Evolutionary conservation across 441 rosid species (phyloP), one percentile per base, ranked within the genome.

Genomic region (Viola pubescens): DNA sequence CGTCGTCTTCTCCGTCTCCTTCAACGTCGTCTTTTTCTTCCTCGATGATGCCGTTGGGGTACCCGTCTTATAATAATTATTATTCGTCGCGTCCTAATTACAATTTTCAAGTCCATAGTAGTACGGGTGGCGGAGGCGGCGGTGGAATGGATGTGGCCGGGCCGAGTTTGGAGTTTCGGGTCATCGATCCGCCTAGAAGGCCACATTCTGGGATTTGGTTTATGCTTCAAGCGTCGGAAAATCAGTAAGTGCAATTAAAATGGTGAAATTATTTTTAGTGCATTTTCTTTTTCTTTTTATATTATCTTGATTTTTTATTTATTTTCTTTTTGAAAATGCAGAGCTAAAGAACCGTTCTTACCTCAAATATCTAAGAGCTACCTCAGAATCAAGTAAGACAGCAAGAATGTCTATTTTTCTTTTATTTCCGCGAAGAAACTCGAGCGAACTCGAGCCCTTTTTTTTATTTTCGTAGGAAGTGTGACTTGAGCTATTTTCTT

Each of bases 131-230:
- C 2, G 34, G 34, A 0, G 34, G 34, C 2, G 34, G 34, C 34
- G 34, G 26, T 1, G 77, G 80, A 67, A 61, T 72, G 37, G 88
- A 85, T 64, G 72, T 68, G 41, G 81, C 84, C 26, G 97, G 94
- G 58, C 83, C 94, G 13, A 86, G 88, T 76, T 75, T 82, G 2
- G 88, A 84, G 63, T 73, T 88, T 60, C 58, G 88, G 73, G 75
- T 86, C 65, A 71, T 88, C 63, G 91, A 86, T 79, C 87, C 97
- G 70, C 91, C 97, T 0, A 74, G 81, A 51, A 75, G 99, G 66
- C 85, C 87, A 48, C 82, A 81, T 81, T 81, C 99, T n/a, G 95
- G 99, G 67, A 65, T 94, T 77, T 94, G 99, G 99, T 94, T 94
- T 69, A 72, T 82, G 72, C 85, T 94, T 41, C 88, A 83, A 73